Conservation (phyloP, 179 eudicot species). For the Heliamphora pulchella region DNA sequence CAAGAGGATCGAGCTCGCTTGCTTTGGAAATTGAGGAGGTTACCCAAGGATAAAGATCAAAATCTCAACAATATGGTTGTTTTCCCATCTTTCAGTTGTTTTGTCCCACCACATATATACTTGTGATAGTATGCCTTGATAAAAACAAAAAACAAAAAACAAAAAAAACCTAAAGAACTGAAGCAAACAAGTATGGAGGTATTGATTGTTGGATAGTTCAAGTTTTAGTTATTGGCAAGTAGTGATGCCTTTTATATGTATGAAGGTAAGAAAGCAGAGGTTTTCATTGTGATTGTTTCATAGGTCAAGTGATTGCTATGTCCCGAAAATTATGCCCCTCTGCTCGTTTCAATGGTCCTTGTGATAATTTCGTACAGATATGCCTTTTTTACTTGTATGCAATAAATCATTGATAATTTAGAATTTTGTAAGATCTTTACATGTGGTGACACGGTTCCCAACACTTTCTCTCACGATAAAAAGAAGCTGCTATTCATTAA, state of each 20-base stretch:
- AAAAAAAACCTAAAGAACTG: no score
- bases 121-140: background rate
- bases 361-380: background rate
- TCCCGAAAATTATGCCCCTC: no score
- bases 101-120: background rate
- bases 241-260: no score
- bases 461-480: background rate
- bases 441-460: background rate
- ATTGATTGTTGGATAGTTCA: background rate
- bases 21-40: conserved; percentile 76
- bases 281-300: background rate
- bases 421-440: background rate
- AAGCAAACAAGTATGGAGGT: background rate
- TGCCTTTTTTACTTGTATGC: background rate
- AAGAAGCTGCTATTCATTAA: background rate
- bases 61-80: conserved; percentile 40
- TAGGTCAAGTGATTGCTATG: no score
- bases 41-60: conserved; percentile 29
- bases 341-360: background rate
- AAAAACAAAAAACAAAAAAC: background rate
- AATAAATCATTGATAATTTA: background rate
- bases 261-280: background rate
- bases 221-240: no score
- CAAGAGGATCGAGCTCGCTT: conserved; percentile 59
- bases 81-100: conserved; percentile 5